phyloP scores from a whole-genome alignment of 345 rosid species.

The Syzygium grande region DNA sequence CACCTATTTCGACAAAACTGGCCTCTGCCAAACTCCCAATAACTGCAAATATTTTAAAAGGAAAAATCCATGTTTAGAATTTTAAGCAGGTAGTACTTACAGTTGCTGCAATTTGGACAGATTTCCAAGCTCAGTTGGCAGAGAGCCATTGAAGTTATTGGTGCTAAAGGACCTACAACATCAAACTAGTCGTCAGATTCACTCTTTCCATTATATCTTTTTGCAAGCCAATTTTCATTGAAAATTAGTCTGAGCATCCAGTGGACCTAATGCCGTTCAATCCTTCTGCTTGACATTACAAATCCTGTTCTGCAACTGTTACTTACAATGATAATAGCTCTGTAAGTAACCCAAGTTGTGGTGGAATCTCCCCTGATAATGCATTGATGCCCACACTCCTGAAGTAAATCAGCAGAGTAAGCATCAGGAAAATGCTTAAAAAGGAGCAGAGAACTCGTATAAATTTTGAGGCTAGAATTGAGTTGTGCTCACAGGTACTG shows the following conservation, averaged over 20 bases:
- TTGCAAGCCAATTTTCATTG: background rate
- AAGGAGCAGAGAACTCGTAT: fast-evolving
- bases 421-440: background rate
- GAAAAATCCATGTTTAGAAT: background rate
- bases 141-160: background rate
- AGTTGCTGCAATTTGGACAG: background rate
- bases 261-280: background rate
- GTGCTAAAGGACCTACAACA: background rate
- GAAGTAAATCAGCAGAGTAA: background rate
- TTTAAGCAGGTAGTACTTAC: background rate
- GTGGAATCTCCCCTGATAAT: constrained; percentile 57
- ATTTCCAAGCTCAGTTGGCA: background rate
- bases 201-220: background rate
- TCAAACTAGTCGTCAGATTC: background rate
- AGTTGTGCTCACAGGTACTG: constrained; percentile 41
- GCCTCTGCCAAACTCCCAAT: background rate
- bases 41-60: background rate
- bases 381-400: constrained; percentile 53
- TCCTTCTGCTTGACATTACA: background rate
- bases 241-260: background rate
- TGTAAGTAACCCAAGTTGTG: constrained; percentile 55
- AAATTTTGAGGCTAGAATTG: constrained; percentile 10
- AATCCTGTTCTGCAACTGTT: background rate
- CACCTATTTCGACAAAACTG: background rate
- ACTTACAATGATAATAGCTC: constrained; percentile 45